Evolutionary conservation across 2,329 filamentous ascomycete genomes (phyloP).

Genomic region (Cladosporium sphaerospermum): DNA sequence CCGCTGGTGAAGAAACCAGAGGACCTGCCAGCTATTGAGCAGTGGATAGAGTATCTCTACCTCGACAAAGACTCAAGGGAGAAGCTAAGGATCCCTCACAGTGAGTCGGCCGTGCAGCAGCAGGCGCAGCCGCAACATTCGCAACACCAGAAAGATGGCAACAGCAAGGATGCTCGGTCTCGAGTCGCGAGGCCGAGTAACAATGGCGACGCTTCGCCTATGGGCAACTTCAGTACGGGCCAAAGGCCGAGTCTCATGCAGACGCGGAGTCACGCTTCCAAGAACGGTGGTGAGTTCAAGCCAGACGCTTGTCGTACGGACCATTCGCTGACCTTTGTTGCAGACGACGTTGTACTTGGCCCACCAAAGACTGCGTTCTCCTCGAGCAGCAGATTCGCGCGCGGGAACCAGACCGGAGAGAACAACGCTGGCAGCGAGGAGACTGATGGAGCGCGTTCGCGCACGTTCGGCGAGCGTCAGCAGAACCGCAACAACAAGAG

Average conservation of each 20-base stretch:
- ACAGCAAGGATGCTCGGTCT: constrained; percentile 5
- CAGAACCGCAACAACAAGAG: constrained; percentile 34
- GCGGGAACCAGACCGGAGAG: constrained; percentile 28
- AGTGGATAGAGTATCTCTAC: constrained; percentile 83
- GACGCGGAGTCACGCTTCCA: constrained; percentile 19
- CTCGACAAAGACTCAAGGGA: constrained; percentile 30
- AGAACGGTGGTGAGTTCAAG: constrained; percentile 23
- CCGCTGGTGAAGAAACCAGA: constrained; percentile 77
- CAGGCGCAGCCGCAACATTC: constrained; percentile 13
- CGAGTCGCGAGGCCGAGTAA: constrained; percentile 9
- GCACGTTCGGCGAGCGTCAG: constrained; percentile 39
- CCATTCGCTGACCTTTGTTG: constrained; percentile 40
- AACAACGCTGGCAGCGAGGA: constrained; percentile 28
- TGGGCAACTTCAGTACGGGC: constrained; percentile 33
- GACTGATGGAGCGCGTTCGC: constrained; percentile 27
- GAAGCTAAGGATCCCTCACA: constrained; percentile 34
- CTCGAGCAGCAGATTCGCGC: constrained; percentile 57
- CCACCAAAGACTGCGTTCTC: constrained; percentile 79
- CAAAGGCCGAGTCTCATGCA: constrained; percentile 27
- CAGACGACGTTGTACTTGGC: constrained; percentile 79
- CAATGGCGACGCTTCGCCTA: constrained; percentile 22
- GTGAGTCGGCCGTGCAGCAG: constrained; percentile 22
- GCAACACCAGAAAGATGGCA: constrained; percentile 16
- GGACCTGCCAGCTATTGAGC: constrained; percentile 73
- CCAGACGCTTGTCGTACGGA: neutral